Evolutionary conservation across 148 eudicot genomes (phyloP).

Genomic region (Dianthus caryophyllus): DNA sequence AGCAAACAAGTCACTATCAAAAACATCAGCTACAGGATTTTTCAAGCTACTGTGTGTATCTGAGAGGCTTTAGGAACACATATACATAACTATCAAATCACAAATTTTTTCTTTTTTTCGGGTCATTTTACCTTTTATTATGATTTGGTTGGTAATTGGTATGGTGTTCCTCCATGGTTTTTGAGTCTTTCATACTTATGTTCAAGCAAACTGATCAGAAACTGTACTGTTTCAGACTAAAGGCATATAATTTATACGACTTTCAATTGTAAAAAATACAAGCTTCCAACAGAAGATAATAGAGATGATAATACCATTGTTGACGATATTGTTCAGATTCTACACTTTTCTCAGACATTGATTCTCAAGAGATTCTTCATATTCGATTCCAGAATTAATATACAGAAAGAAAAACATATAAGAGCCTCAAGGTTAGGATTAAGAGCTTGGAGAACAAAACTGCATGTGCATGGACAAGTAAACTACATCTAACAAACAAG

Average conservation of each 20-base stretch:
- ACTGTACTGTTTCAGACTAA: conserved; percentile 25
- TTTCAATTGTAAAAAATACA: conserved; percentile 29
- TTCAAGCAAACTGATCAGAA: conserved; percentile 26
- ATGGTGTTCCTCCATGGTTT: conserved; percentile 27
- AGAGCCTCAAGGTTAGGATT: conserved; percentile 3
- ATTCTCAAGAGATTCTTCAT: conserved; percentile 10
- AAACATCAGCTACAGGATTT: conserved; percentile 2
- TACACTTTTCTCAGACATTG: not conserved
- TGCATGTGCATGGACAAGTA: not conserved
- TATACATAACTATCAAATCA: conserved; percentile 23
- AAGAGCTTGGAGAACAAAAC: not conserved
- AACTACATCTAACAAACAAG: not conserved
- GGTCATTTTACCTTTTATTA: conserved; percentile 5
- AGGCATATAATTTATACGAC: conserved; percentile 24
- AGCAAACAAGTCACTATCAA: conserved; percentile 17
- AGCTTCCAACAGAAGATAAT: conserved; percentile 15
- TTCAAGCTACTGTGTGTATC: conserved; percentile 24
- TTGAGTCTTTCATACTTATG: conserved; percentile 26
- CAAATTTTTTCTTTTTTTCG: conserved; percentile 1
- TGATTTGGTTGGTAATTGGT: conserved; percentile 11
- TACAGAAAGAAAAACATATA: not conserved
- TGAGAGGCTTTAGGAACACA: conserved; percentile 27
- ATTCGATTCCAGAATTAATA: not conserved
- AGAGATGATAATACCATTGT: conserved; percentile 19
- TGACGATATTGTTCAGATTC: conserved; percentile 14